Evolutionary conservation across 345 rosid species (phyloP).

Genomic region (Clausena lansium): DNA sequence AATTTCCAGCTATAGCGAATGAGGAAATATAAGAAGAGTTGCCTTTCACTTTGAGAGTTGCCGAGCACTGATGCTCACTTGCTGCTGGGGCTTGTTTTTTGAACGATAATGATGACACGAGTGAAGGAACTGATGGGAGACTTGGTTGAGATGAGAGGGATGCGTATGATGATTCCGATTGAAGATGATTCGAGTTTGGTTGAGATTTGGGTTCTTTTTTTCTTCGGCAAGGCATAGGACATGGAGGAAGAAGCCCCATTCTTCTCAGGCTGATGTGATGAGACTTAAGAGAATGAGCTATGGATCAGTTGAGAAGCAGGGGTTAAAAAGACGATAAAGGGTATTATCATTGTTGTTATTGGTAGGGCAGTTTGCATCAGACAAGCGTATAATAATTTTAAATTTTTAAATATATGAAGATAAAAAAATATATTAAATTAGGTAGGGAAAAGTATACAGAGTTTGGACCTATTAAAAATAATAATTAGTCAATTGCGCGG

Average conservation of each 20-base stretch:
- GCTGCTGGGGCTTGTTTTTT: constrained; percentile 5
- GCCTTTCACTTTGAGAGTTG: constrained; percentile 45
- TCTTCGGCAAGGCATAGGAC: constrained; percentile 22
- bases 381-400: no score
- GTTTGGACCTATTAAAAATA: neutral
- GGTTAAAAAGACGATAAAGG: no score
- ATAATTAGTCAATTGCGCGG: neutral
- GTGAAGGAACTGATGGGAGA: constrained; percentile 49
- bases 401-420: no score
- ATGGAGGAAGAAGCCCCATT: constrained; percentile 44
- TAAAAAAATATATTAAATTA: no score
- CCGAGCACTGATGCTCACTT: constrained; percentile 37
- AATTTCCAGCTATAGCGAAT: constrained; percentile 40
- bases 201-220: constrained; percentile 15
- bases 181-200: constrained; percentile 11
- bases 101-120: constrained; percentile 18
- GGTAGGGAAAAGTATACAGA: neutral
- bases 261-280: neutral
- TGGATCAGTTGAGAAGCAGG: no score
- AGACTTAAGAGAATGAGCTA: neutral
- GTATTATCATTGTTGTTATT: no score
- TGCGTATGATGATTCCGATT: constrained; percentile 36
- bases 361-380: no score
- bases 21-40: constrained; percentile 55
- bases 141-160: constrained; percentile 54